A percentile compares a stretch with the other conserved stretches of the same genome.
These are phyloP conservation scores for Aureobasidium sp. DNA, from an alignment of 2,329 filamentous ascomycete species.

Conservation along the genomic window DNA sequence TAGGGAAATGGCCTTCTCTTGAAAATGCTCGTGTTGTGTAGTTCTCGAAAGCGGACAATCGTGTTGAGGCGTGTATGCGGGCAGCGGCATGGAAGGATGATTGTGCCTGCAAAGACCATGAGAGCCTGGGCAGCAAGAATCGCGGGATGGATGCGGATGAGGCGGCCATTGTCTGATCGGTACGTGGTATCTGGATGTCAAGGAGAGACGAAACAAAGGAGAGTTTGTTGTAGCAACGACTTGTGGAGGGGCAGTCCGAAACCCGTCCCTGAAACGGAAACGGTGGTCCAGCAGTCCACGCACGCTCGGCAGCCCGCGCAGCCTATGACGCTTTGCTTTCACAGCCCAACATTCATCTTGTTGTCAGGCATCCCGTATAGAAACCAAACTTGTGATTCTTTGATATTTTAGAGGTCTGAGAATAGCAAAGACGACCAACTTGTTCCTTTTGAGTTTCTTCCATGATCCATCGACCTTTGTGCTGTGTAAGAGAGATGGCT, in stretches of 20 bases:
- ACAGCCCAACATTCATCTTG: not conserved
- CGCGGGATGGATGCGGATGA: conserved; percentile 29
- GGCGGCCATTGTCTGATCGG: conserved; percentile 1
- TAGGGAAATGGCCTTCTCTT: conserved; percentile 2
- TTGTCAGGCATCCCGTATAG: not conserved
- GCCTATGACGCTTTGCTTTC: conserved; percentile 2
- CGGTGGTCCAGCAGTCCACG: not conserved
- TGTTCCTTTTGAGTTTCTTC: too few species aligned
- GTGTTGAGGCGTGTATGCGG: not conserved
- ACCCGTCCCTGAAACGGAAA: conserved; percentile 7
- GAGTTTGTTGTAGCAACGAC: conserved; percentile 15
- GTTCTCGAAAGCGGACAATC: conserved; percentile 16
- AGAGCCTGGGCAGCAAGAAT: conserved; percentile 33
- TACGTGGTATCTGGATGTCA: not conserved
- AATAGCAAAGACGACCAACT: too few species aligned
- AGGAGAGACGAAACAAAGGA: conserved; percentile 15
- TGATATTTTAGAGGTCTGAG: too few species aligned
- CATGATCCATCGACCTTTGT: too few species aligned
- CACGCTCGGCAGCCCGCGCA: not conserved
- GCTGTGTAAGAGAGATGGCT: too few species aligned
- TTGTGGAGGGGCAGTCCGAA: conserved; percentile 1
- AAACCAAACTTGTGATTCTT: too few species aligned
- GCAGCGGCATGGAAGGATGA: not conserved
- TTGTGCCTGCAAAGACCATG: conserved; percentile 24
- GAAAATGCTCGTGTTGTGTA: conserved; percentile 9